A percentile compares a stretch with the other conserved stretches of the same genome.
Evolutionary conservation across 345 rosid species (phyloP).

Genomic region (Salix caprea): DNA sequence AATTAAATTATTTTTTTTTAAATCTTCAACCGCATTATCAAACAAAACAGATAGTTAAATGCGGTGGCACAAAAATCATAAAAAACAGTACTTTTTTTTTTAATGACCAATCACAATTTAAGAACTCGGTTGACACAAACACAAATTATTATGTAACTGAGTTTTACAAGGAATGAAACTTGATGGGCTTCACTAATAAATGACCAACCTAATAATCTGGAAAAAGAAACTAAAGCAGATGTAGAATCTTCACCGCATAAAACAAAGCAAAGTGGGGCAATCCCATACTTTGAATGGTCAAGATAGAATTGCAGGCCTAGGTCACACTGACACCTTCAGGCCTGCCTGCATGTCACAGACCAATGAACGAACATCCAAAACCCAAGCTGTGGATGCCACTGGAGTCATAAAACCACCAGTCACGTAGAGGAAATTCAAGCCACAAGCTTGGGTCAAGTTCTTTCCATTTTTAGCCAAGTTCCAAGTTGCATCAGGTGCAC

Average conservation of each 20-base stretch:
- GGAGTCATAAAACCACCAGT: background rate
- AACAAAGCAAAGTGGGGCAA: background rate
- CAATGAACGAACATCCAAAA: background rate
- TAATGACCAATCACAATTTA: too few relatives aligned
- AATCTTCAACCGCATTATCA: accelerated
- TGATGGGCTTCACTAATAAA: background rate
- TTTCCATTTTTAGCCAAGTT: background rate
- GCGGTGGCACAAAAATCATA: too few relatives aligned
- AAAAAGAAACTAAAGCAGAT: background rate
- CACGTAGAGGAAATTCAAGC: background rate
- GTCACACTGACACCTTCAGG: background rate
- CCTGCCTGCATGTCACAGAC: background rate
- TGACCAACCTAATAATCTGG: background rate
- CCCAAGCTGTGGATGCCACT: background rate
- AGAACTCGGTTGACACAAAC: too few relatives aligned
- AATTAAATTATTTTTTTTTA: too few relatives aligned
- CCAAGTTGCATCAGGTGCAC: background rate
- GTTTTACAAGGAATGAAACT: background rate
- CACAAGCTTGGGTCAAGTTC: background rate
- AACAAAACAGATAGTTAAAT: too few relatives aligned
- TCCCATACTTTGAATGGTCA: background rate
- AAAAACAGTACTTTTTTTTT: too few relatives aligned
- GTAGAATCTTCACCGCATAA: background rate
- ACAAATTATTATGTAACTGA: too few relatives aligned
- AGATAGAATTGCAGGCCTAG: background rate